Evolutionary conservation across 176 grass and related monocot species (phyloP).

Genomic region (Canna indica): DNA sequence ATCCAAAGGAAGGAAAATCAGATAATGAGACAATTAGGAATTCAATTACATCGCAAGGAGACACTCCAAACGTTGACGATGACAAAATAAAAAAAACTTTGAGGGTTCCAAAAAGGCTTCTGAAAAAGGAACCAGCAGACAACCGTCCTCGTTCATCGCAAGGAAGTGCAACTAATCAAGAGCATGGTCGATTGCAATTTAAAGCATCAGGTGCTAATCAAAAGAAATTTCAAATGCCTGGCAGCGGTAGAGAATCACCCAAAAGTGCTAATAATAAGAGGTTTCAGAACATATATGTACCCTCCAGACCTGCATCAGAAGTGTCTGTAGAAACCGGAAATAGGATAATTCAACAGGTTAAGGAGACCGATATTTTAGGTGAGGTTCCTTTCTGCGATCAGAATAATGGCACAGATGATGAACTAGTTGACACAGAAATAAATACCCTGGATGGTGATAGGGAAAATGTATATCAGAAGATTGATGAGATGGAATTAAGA

Average conservation of each 20-base stretch:
- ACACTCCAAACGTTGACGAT: conserved; percentile 44
- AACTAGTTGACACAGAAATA: conserved; percentile 69
- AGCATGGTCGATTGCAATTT: conserved; percentile 52
- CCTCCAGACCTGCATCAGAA: conserved; percentile 45
- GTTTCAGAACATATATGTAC: conserved; percentile 30
- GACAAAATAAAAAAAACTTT: conserved; percentile 50
- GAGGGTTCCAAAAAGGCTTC: conserved; percentile 56
- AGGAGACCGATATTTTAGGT: conserved; percentile 87
- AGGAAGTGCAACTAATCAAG: conserved; percentile 32
- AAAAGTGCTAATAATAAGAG: conserved; percentile 43
- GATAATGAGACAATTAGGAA: conserved; percentile 47
- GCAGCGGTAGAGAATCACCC: conserved; percentile 25
- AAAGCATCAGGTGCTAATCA: conserved; percentile 49
- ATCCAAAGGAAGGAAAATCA: conserved; percentile 46
- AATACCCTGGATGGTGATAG: conserved; percentile 40
- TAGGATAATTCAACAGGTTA: conserved; percentile 65
- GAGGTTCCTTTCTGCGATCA: conserved; percentile 83
- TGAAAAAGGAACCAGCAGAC: conserved; percentile 53
- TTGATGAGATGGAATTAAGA: conserved; percentile 29
- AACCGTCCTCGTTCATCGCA: conserved; percentile 37
- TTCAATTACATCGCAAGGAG: conserved; percentile 63
- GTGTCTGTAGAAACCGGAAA: conserved; percentile 56
- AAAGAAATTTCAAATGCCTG: conserved; percentile 54
- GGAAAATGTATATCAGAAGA: conserved; percentile 22
- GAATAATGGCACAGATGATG: conserved; percentile 85